Conservation (phyloP, 805 yeast genomes). For the Sungouiozyma ichnusensis region DNA sequence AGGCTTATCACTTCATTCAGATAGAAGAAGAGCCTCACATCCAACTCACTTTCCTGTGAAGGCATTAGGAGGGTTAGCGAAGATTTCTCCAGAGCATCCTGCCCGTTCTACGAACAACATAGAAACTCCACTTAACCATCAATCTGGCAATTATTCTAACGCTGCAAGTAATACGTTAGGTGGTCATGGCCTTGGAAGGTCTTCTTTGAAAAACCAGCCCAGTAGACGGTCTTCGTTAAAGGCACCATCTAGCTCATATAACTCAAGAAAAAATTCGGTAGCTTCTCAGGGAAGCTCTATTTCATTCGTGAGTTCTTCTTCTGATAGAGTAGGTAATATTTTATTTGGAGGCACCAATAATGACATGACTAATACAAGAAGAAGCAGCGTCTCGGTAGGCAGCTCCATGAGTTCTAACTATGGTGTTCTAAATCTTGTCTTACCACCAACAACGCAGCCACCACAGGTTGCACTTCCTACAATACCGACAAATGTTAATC, state of each 20-base stretch:
- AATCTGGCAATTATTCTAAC: neutral
- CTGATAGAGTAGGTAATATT: constrained; percentile 21
- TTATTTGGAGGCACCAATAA: neutral
- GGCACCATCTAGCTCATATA: constrained; percentile 9
- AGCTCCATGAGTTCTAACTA: constrained; percentile 20
- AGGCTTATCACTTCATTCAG: constrained; percentile 6
- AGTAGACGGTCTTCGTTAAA: constrained; percentile 8
- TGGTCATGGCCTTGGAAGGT: constrained; percentile 6
- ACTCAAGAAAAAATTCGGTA: constrained; percentile 32
- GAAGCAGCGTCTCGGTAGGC: constrained; percentile 4
- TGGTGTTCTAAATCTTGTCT: constrained; percentile 18
- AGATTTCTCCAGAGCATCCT: neutral
- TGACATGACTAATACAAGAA: neutral
- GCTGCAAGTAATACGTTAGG: neutral
- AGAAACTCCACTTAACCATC: neutral
- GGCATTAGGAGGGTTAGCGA: neutral
- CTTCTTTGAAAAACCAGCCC: constrained; percentile 7
- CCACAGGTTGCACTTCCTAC: constrained; percentile 44
- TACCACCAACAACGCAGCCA: constrained; percentile 49
- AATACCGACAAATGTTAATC: constrained; percentile 7
- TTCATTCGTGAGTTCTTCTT: constrained; percentile 25
- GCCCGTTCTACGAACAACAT: neutral
- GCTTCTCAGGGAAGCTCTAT: constrained; percentile 26
- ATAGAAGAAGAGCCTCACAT: constrained; percentile 4
- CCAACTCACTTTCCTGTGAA: constrained; percentile 1